A percentile compares a stretch with the other conserved stretches of the same genome.
These are phyloP conservation scores for Candida khao-thaluensis DNA, from an alignment of 805 yeast species.

Conservation along the genomic window DNA sequence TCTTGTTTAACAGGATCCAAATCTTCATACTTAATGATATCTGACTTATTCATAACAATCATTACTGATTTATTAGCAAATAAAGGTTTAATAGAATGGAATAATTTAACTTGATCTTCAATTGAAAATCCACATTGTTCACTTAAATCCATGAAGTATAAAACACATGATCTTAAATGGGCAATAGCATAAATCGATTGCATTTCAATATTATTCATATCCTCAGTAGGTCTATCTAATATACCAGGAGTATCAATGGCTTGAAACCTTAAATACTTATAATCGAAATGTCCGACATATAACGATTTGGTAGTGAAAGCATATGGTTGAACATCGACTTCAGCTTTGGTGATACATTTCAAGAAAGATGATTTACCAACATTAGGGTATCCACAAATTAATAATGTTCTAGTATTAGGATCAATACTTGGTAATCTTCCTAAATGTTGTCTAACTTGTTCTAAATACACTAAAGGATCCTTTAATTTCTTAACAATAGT, in stretches of 20 bases:
- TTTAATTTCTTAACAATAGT: conserved; percentile 93
- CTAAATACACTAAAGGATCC: conserved; percentile 89
- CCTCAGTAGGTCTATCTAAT: conserved; percentile 97
- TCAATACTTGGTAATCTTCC: conserved; percentile 98
- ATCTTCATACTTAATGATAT: conserved; percentile 83
- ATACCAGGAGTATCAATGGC: conserved; percentile 99
- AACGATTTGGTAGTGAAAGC: conserved; percentile 98
- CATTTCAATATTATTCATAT: conserved; percentile 99
- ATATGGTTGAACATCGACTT: conserved; percentile 98
- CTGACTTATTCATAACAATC: conserved; percentile 94
- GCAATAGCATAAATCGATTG: conserved; percentile 99
- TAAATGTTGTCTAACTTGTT: conserved; percentile 98
- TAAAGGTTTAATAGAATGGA: conserved; percentile 94
- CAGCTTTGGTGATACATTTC: conserved; percentile 92
- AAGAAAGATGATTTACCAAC: conserved; percentile 98
- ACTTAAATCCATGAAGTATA: conserved; percentile 96
- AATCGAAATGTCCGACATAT: conserved; percentile 98
- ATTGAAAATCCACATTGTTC: conserved; percentile 99
- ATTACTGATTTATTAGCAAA: conserved; percentile 95
- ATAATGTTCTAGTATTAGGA: conserved; percentile 95
- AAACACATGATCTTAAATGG: conserved; percentile 92
- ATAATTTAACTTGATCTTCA: conserved; percentile 95
- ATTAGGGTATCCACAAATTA: conserved; percentile 98
- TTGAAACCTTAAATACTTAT: conserved; percentile 95
- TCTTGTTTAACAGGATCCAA: conserved; percentile 73